These are phyloP conservation scores for Trichophyton equinum DNA, from an alignment of 2,329 filamentous ascomycete genomes.

Conservation along the genomic window DNA sequence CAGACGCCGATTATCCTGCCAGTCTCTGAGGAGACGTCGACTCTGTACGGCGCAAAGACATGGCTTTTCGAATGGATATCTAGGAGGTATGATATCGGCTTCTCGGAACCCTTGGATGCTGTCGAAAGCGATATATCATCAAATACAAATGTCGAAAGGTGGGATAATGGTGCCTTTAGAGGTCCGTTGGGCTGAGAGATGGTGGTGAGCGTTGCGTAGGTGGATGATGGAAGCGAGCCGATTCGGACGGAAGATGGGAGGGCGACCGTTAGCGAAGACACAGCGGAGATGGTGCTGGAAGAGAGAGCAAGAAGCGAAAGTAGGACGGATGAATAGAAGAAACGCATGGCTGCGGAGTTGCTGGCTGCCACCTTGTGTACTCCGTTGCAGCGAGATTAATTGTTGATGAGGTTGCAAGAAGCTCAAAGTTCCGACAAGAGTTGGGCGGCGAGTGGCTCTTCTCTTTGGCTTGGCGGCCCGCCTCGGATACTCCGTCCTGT, in stretches of 20 bases:
- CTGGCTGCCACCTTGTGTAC: background rate
- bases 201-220: conserved; percentile 40
- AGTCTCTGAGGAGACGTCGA: conserved; percentile 46
- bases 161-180: conserved; percentile 53
- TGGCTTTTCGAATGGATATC: conserved; percentile 66
- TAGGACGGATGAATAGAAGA: conserved; percentile 12
- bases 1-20: conserved; percentile 50
- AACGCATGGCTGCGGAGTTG: background rate
- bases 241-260: conserved; percentile 35
- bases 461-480: too few species aligned
- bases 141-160: conserved; percentile 63
- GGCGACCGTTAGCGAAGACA: conserved; percentile 24
- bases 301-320: conserved; percentile 15
- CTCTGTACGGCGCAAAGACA: conserved; percentile 63
- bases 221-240: conserved; percentile 31
- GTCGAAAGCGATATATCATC: conserved; percentile 44
- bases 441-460: too few species aligned
- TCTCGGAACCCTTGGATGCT: conserved; percentile 17
- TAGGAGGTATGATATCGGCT: conserved; percentile 55
- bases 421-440: too few species aligned
- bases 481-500: too few species aligned
- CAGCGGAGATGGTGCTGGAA: conserved; percentile 13
- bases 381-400: background rate
- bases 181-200: conserved; percentile 33
- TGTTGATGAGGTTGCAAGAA: background rate